Base-by-base conservation (phyloP, 2,329 filamentous ascomycete genomes). In the Hymenoscyphus linearis region DNA sequence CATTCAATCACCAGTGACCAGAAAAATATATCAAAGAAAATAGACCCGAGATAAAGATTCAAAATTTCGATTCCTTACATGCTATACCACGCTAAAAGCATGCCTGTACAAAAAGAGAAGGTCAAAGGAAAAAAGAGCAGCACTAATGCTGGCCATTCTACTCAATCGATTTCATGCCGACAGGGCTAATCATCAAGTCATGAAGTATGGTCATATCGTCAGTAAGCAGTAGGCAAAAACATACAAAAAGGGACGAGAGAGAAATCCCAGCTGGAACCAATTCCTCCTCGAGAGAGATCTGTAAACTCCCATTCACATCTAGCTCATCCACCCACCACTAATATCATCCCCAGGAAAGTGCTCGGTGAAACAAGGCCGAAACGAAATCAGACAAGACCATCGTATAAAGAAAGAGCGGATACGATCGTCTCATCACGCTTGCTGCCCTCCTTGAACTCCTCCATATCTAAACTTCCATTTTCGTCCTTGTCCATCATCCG, bases 401-500 rank as follows among this genome's bases (percentile, higher is more conserved):
- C 95, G 73, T 99, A 99, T 67, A 99, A 82, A 61, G 93, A 97
- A 72, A 99, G 81, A 36, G 95, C 95, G 59, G 93, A 98, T 62
- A 99, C 95, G 73, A 99, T 99, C 10, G 95, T 99, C 80, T 98
- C 93, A 77, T 99, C 95, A 63, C 93, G 90, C 82, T 98, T 97
- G 80, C 92, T 96, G 69, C 95, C 95, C 79, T 99, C 95, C 79
- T 98, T 98, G 82, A 99, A 99, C 76, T 99, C 95, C 64, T 93
- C 89, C 84, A 97, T 93, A 75, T 98, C 93, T 70, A 99, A 79
- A 73, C 90, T 96, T 70, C 93, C 95, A 74, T 98, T 98, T 80
- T 98, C 93, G 75, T 99, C 95, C 83, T 99, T 99, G 82, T 99
- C 95, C 95, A 99, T 99, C 95, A 98, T 98, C 72, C 89, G 84